These are phyloP conservation scores for Arthrinium phaeospermum DNA, from an alignment of 2,329 filamentous ascomycete species.

Conservation along the genomic window DNA sequence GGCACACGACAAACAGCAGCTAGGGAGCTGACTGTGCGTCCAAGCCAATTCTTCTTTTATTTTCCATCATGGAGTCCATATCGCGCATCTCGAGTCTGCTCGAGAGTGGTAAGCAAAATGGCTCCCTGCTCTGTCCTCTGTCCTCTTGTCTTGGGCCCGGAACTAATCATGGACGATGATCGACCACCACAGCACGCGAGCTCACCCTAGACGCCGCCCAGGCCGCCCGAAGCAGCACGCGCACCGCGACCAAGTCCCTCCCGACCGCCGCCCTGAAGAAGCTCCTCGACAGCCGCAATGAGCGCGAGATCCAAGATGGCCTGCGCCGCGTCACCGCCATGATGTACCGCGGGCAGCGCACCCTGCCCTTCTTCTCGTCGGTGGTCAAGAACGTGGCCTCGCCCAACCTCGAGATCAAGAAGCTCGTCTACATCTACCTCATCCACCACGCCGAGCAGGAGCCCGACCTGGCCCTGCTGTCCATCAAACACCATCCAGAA, in stretches of 20 bases:
- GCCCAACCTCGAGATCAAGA: constrained; percentile 93
- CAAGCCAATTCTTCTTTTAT: constrained; percentile 6
- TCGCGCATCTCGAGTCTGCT: constrained; percentile 92
- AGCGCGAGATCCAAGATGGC: constrained; percentile 91
- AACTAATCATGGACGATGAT: constrained; percentile 18
- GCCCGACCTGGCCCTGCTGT: constrained; percentile 91
- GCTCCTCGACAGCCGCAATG: constrained; percentile 90
- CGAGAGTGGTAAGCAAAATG: constrained; percentile 76
- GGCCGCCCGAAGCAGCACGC: constrained; percentile 73
- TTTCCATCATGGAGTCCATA: constrained; percentile 83
- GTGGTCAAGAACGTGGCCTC: constrained; percentile 98
- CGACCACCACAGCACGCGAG: constrained; percentile 74
- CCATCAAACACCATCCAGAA: constrained; percentile 99
- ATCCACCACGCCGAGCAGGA: constrained; percentile 96
- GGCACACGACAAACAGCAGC: constrained; percentile 31
- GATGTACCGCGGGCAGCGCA: constrained; percentile 92
- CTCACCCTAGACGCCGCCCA: constrained; percentile 96
- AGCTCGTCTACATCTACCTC: constrained; percentile 97
- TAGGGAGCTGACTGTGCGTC: constrained; percentile 33
- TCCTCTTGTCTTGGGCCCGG: not conserved
- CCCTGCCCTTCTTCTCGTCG: constrained; percentile 92
- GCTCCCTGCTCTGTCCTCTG: not conserved
- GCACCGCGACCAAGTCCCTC: constrained; percentile 64
- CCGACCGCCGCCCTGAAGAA: constrained; percentile 90
- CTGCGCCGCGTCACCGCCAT: constrained; percentile 88